A percentile compares a stretch with the other conserved stretches of the same genome.
phyloP scores from a whole-genome alignment of 495 filamentous ascomycete genomes.

The Aspergillus nidulans region DNA sequence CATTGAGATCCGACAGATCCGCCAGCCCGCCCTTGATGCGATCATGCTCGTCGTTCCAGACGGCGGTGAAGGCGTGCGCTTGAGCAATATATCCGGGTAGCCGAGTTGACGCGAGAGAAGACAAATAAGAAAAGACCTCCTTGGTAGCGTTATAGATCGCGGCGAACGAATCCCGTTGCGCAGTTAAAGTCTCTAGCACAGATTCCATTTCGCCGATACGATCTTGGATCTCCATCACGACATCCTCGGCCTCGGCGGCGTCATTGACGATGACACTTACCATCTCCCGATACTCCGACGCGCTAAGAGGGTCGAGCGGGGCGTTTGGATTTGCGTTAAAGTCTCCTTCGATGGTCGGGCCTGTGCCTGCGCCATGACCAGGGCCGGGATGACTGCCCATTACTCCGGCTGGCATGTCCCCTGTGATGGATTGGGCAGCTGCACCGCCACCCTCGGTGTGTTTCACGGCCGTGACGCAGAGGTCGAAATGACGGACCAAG shows the following conservation, averaged over 20 bases:
- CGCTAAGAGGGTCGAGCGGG: slow-evolving; percentile 64
- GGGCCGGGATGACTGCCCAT: slow-evolving; percentile 45
- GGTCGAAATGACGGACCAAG: slow-evolving; percentile 87
- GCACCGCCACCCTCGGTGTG: slow-evolving; percentile 86
- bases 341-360: slow-evolving; percentile 46
- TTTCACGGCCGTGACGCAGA: slow-evolving; percentile 87
- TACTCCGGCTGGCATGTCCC: slow-evolving; percentile 57
- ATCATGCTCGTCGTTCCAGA: slow-evolving; percentile 72
- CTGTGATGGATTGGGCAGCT: slow-evolving; percentile 57
- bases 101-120: slow-evolving; percentile 56
- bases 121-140: slow-evolving; percentile 60
- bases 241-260: slow-evolving; percentile 82
- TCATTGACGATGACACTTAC: slow-evolving; percentile 77
- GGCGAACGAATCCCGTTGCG: slow-evolving; percentile 47
- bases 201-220: slow-evolving; percentile 72
- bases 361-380: slow-evolving; percentile 28
- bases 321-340: slow-evolving; percentile 46
- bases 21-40: slow-evolving; percentile 61
- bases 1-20: slow-evolving; percentile 67
- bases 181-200: slow-evolving; percentile 48
- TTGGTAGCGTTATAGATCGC: slow-evolving; percentile 50
- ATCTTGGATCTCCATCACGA: slow-evolving; percentile 77
- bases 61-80: slow-evolving; percentile 62
- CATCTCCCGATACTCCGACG: slow-evolving; percentile 77
- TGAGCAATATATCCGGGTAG: slow-evolving; percentile 65